A percentile compares a stretch with the other conserved stretches of the same genome.
phyloP scores from a whole-genome alignment of 2,329 filamentous ascomycete species.

The Monosporascus sp. region DNA sequence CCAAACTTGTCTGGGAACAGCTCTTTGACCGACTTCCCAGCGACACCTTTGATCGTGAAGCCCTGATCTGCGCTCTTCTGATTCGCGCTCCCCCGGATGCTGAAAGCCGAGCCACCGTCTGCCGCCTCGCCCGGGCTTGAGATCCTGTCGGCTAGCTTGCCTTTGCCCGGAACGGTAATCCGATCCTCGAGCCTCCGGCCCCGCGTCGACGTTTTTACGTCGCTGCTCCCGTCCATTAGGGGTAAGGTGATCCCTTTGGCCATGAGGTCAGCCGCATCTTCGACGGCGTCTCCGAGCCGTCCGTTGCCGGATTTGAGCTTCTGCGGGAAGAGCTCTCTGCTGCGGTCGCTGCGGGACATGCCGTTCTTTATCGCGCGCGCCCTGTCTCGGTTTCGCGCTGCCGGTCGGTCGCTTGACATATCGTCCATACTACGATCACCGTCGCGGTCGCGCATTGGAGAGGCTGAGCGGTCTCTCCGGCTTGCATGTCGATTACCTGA shows the following conservation, averaged over 20 bases:
- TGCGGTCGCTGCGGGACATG: conserved; percentile 34
- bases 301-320: conserved; percentile 37
- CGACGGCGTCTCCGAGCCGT: conserved; percentile 48
- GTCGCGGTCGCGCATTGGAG: conserved; percentile 41
- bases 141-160: conserved; percentile 31
- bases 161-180: conserved; percentile 20
- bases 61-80: conserved; percentile 43
- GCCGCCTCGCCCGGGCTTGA: conserved; percentile 23
- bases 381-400: conserved; percentile 36
- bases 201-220: conserved; percentile 13
- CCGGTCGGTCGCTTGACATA: conserved; percentile 23
- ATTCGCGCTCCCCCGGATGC: conserved; percentile 55
- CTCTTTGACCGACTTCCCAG: conserved; percentile 53
- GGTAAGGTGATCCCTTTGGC: conserved; percentile 44
- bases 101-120: conserved; percentile 36
- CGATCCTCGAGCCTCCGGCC: conserved; percentile 23
- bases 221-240: conserved; percentile 39
- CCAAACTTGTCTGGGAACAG: conserved; percentile 63
- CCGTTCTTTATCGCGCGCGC: conserved; percentile 42
- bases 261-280: conserved; percentile 49
- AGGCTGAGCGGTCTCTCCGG: conserved; percentile 47
- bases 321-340: conserved; percentile 56
- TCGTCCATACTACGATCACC: conserved; percentile 35
- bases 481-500: conserved; percentile 21
- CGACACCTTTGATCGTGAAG: conserved; percentile 64